Evolutionary conservation across 805 yeast genomes (phyloP).

Genomic region (Suhomyces tanzawaensis): DNA sequence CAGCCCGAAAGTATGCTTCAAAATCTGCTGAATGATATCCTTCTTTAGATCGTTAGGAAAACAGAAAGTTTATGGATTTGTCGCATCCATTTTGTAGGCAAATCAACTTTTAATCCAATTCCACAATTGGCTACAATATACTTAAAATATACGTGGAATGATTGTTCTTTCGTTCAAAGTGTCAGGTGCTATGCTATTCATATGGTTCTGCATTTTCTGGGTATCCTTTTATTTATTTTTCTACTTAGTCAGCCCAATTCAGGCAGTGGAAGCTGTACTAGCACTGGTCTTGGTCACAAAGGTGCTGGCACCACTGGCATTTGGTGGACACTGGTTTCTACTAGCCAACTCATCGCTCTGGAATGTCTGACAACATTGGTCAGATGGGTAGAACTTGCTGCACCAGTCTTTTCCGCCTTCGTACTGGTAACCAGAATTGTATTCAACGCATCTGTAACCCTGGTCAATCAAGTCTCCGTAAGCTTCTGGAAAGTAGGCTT

Average conservation of each 20-base stretch:
- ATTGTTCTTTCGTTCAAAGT: no score
- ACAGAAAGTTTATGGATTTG: no score
- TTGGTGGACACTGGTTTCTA: conserved; percentile 12
- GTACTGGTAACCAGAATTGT: conserved; percentile 14
- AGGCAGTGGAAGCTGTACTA: background rate
- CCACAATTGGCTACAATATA: no score
- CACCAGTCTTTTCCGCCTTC: conserved; percentile 21
- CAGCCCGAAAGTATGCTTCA: no score
- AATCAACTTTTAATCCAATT: no score
- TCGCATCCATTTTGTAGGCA: no score
- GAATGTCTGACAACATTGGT: conserved; percentile 14
- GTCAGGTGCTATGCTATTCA: no score
- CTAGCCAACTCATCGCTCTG: conserved; percentile 10
- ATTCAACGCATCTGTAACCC: conserved; percentile 17
- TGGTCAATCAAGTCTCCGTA: conserved; percentile 7
- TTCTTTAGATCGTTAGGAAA: no score
- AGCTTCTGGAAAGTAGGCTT: conserved; percentile 11
- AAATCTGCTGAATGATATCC: no score
- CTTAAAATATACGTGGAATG: no score
- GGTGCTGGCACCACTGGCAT: background rate
- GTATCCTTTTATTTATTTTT: background rate
- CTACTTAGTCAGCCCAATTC: no score
- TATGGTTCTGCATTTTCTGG: no score
- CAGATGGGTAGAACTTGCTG: conserved; percentile 12
- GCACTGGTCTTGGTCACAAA: conserved; percentile 1